These are phyloP conservation scores for Lactarius psammicola DNA, from an alignment of 768 basidiomycete genomes.

Conservation along the genomic window DNA sequence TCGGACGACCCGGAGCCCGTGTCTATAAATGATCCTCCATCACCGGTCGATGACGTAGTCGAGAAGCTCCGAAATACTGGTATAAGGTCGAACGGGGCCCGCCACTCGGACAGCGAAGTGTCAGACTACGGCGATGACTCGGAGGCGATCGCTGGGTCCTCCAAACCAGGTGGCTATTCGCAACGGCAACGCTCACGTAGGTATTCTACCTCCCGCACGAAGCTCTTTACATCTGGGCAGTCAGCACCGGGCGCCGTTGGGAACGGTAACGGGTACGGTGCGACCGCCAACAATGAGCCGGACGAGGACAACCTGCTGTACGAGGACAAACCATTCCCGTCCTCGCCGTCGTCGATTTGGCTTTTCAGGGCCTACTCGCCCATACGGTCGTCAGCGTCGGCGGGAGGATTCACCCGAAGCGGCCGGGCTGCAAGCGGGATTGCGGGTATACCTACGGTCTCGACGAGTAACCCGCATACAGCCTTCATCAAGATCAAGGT, in stretches of 20 bases:
- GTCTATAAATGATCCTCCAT: conserved; percentile 38
- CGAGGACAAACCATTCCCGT: conserved; percentile 35
- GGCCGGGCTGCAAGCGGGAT: conserved; percentile 56
- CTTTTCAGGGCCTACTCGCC: conserved; percentile 23
- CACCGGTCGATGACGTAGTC: conserved; percentile 38
- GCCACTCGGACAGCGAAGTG: conserved; percentile 51
- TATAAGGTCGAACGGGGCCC: conserved; percentile 48
- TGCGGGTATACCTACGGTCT: conserved; percentile 68
- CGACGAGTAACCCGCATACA: conserved; percentile 71
- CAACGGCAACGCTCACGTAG: conserved; percentile 30
- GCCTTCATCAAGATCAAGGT: conserved; percentile 99
- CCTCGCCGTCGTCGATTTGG: conserved; percentile 32
- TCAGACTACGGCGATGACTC: conserved; percentile 49
- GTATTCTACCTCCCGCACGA: conserved; percentile 27
- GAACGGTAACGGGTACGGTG: conserved; percentile 7
- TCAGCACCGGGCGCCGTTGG: conserved; percentile 1
- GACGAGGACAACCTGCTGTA: conserved; percentile 35
- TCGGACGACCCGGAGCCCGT: conserved; percentile 27
- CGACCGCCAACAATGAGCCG: conserved; percentile 17
- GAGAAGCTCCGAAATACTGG: conserved; percentile 34
- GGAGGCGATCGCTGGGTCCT: not conserved
- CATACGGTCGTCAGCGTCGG: conserved; percentile 43
- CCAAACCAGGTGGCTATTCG: conserved; percentile 15
- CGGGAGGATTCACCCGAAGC: conserved; percentile 48
- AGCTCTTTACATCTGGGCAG: conserved; percentile 12